Base-by-base conservation (phyloP, 2,329 filamentous ascomycete genomes). In the Coleophoma cylindrospora region DNA sequence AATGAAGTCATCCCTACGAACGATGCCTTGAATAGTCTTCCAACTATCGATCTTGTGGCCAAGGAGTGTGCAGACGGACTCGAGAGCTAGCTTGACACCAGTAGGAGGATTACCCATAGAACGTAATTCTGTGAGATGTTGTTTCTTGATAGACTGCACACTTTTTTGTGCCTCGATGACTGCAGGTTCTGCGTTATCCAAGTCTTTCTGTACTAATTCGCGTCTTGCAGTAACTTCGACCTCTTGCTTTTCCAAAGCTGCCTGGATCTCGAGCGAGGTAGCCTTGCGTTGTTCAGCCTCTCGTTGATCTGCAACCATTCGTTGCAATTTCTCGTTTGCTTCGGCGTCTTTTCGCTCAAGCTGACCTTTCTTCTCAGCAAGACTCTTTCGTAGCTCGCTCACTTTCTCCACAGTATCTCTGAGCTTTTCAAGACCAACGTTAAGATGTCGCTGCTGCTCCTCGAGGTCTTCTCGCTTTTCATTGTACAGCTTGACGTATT, bases 401-500 rank as follows among this genome's bases (percentile, higher is more conserved):
- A 99, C 94, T 74, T 99, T 97, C 69, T 96, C 91, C 19, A 97
- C 91, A 2, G 94, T 99, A 70, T 97, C 94, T 59, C 89, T 83
- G 27, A 99, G 77, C 69, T 99, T 99, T 74, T 99, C 94, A 2
- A 99, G 80, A 77, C 94, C 95, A 50, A 97, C 91, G 63, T 99
- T 99, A 55, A 99, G 77, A 79, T 99, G 94, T 32, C 94, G 87
- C 66, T 99, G 94, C 68, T 99, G 94, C 67, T 99, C 94, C 69
- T 99, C 94, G 1, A 99, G 80, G 65, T 99, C 94, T 68, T 97
- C 94, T 11, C 95, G 88, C 75, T 99, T 99, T 70, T 99, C 94
- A 55, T 91, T 95, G 72, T 97, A 97, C 7, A 99, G 77, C 68
- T 89, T 94, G 68, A 96, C 91, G 66, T 96, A 99, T 66, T 99